Evolutionary conservation across 306 rosid genomes (phyloP).

Genomic region (Hippophae rhamnoides): DNA sequence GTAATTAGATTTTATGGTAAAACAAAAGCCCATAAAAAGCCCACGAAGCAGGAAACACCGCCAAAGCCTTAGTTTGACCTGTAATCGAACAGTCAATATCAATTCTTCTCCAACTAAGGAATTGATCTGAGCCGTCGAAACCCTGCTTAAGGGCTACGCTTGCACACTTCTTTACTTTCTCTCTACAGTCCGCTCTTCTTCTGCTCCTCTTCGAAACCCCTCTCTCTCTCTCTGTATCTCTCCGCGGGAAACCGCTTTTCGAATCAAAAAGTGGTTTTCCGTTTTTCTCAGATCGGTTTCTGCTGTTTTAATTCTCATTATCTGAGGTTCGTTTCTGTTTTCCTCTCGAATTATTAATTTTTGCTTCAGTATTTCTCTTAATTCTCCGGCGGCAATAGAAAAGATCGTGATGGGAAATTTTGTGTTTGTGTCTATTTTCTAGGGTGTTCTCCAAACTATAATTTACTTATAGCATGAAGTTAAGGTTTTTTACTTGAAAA

Average conservation of each 20-base stretch:
- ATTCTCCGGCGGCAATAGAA: neutral
- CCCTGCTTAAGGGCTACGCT: slow-evolving; percentile 10
- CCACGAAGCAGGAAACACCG: neutral
- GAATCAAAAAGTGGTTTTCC: slow-evolving; percentile 15
- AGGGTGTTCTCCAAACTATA: neutral
- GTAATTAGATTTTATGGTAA: no score
- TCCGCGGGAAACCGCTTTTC: slow-evolving; percentile 9
- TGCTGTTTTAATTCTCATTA: slow-evolving; percentile 7
- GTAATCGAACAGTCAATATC: slow-evolving; percentile 7
- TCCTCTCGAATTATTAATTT: neutral
- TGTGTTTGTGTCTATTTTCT: neutral
- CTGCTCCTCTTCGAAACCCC: neutral
- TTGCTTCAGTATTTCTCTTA: neutral
- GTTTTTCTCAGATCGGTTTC: slow-evolving; percentile 14
- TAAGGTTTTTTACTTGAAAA: no score
- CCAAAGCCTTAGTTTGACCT: neutral
- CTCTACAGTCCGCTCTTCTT: neutral
- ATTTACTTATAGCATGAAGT: no score
- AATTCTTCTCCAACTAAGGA: slow-evolving; percentile 4
- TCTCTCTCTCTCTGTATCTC: neutral
- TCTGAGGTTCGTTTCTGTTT: slow-evolving; percentile 13
- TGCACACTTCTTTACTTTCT: neutral
- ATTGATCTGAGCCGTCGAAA: slow-evolving; percentile 13
- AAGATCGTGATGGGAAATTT: slow-evolving; percentile 2
- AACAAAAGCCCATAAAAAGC: neutral